Base-by-base conservation (phyloP, 768 basidiomycete species). In the Lentinula raphanica region DNA sequence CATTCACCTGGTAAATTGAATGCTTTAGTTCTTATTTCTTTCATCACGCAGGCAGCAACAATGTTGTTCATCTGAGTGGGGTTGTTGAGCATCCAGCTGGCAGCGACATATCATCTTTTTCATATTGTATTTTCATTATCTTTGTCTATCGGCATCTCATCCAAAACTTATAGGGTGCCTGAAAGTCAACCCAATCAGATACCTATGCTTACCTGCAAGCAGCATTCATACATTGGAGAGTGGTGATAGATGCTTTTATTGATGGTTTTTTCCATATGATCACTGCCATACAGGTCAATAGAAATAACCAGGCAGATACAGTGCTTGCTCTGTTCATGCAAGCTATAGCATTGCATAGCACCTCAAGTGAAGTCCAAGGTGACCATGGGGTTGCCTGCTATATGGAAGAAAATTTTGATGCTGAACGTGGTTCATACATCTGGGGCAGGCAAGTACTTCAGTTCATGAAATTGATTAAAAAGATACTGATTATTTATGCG, bases 291-390 rank as follows among this genome's bases (percentile, higher is more conserved):
- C 50, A 51, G 8, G 69, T 66, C 3, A 65, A 59, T 38, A 58
- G 64, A 48, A 71, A 74, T 49, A 75, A 75, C 53, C 59, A 63
- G 0, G 67, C 68, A 1, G 25, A 60, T 0, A 73, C 70, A 0
- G 72, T 73, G 17, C 57, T 64, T 7, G 23, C 58, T 3, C 53
- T 67, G 3, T 70, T 68, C 39, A 48, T 59, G 3, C 39, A 62
- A 32, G 56, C 53, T 1, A 49, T 57, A 13, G 45, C 29, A 5
- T 29, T 36, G 2, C 60, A 64, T 60, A 65, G 68, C 0, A 39
- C 58, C 1, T 69, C 68, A 3, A 67, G 63, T 36, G 59, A 62
- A 13, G 60, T 67, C 2, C 58, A 66, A 8, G 70, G 71, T 3
- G 70, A 72, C 40, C 61, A 65, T 62, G 69, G 71, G 3, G 56